These are phyloP conservation scores for Hypericum perforatum DNA, from an alignment of 345 rosid species.

Conservation along the genomic window DNA sequence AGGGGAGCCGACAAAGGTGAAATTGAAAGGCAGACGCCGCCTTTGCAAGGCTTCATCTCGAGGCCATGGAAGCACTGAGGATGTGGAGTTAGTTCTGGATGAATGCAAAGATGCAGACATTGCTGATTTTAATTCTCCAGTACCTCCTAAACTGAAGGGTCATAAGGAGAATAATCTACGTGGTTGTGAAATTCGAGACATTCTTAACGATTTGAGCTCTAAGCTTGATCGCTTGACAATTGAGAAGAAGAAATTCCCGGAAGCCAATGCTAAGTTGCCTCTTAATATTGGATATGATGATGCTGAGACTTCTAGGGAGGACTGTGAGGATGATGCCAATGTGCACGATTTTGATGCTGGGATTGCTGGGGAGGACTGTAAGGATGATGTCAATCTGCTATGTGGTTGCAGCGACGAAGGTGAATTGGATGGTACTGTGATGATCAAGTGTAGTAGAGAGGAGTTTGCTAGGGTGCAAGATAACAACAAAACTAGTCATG, in stretches of 20 bases:
- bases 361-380: conserved; percentile 16
- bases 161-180: conserved; percentile 11
- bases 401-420: conserved; percentile 17
- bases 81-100: conserved; percentile 9
- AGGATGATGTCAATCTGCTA: conserved; percentile 8
- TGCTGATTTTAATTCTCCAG: conserved; percentile 63
- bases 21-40: conserved; percentile 45
- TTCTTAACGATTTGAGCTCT: conserved; percentile 60
- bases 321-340: conserved; percentile 9
- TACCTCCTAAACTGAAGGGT: conserved; percentile 23
- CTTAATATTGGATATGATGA: conserved; percentile 28
- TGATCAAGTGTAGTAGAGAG: conserved; percentile 10
- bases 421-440: conserved; percentile 6
- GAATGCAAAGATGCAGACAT: conserved; percentile 36
- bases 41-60: conserved; percentile 45
- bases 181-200: conserved; percentile 60
- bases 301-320: conserved; percentile 14
- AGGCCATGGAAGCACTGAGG: conserved; percentile 20
- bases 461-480: conserved; percentile 16
- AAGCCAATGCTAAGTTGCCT: conserved; percentile 34
- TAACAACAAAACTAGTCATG: conserved; percentile 16
- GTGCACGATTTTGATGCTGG: conserved; percentile 13
- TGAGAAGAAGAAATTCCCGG: conserved; percentile 39
- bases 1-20: conserved; percentile 30
- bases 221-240: conserved; percentile 72